Base-by-base conservation (phyloP, 83 land plant species). In the Diphasiastrum complanatum region DNA sequence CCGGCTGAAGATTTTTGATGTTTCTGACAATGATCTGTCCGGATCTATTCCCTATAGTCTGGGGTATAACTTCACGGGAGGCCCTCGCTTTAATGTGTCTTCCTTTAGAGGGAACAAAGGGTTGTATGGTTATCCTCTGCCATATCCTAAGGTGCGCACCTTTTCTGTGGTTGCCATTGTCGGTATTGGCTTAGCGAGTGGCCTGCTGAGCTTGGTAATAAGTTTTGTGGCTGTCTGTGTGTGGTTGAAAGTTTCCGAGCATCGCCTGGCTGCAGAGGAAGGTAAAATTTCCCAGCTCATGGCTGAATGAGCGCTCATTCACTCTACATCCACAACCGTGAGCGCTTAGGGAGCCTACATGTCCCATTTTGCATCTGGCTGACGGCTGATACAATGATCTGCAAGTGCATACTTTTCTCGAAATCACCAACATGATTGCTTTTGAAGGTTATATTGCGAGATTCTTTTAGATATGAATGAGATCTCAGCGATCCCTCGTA, bases 111-210 rank as follows among this genome's bases (percentile, higher is more conserved):
- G 92, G 2, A 90, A 90, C 61, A 69, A 68, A 65, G 82, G 61
- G 26, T 64, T 90, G 35, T 90, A 77, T 46, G 97, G 97, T 25
- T 90, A 77, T 61, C 97, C 97, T 3, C 68, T 90, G 31, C 65
- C 82, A 1, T 68, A 68, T 12, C 43, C 72, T 46, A 73, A 47
- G 60, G 52, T 60, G 29, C 79, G 58, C 27, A 75, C 79, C 34
- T 59, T 90, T 27, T 75, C 89, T 1, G 69, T 86, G 19, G 27
- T 81, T 47, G 83, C 84, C 45, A 90, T 90, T 33, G 92, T 90
- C 18, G 92, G 92, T 66, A 90, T 90, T 47, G 97, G 97, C 5
- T 36, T 90, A 19, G 97, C 86, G 3, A 90, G 97, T 61, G 97
- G 97, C 32, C 20, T 86, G 53, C 55, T 80, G 23, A 90, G 97